Evolutionary conservation across 2,329 filamentous ascomycete species (phyloP).

Genomic region (Pestalotiopsis sp.): DNA sequence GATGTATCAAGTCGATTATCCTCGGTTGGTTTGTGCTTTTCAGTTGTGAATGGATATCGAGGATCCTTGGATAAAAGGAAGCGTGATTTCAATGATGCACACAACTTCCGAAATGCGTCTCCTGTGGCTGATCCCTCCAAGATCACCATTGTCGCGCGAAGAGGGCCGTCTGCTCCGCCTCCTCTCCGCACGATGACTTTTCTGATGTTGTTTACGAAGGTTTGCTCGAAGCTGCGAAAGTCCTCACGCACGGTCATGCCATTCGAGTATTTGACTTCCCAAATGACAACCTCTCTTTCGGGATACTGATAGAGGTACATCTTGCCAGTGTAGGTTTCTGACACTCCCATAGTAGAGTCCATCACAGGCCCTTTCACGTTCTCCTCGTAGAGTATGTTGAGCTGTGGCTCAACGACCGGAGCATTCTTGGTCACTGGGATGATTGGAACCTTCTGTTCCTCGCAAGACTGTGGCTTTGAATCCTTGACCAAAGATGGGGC

Average conservation of each 20-base stretch:
- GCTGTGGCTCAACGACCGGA: neutral
- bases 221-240: neutral
- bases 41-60: neutral
- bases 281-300: neutral
- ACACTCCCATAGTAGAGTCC: neutral
- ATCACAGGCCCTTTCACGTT: neutral
- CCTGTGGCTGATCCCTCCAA: neutral
- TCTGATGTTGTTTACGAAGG: neutral
- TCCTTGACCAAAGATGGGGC: too few relatives aligned
- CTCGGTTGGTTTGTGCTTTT: neutral
- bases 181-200: neutral
- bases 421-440: neutral
- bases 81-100: neutral
- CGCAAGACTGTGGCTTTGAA: too few relatives aligned
- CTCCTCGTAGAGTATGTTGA: neutral
- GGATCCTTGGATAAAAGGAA: neutral
- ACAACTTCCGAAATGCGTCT: neutral
- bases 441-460: too few relatives aligned
- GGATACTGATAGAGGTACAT: constrained; percentile 7
- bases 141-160: neutral
- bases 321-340: neutral
- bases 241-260: constrained; percentile 2
- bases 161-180: neutral
- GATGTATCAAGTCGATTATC: neutral
- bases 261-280: constrained; percentile 4